Evolutionary conservation across 345 rosid species (phyloP), one percentile per base, ranked within the genome.

Genomic region (Brassica juncea): DNA sequence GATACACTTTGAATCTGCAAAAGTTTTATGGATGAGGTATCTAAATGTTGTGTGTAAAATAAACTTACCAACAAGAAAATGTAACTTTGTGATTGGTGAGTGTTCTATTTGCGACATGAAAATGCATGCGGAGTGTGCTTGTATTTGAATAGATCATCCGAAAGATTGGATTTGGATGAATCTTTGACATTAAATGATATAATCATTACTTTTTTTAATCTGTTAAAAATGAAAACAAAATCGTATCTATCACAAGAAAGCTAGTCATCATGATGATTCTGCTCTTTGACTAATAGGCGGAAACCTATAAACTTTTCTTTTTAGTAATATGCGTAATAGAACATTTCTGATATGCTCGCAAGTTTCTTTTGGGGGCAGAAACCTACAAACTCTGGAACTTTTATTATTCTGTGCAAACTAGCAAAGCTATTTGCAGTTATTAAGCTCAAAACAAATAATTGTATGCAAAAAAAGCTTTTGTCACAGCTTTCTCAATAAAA

Each of bases 181-280:
- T 65, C 68, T 81, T 81, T 66, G 69, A 35, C 80, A 81, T 3
- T 81, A 58, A 80, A 75, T 81, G 72, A 37, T 16, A 68, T 68
- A 73, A 73, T 80, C 47, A 74, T 80, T 68, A 39, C 71, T 35
- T 16, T 11, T 2, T 12, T 15, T 14, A 42, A 14, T 39, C 59
- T 67, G 49, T 52, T 28, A 68, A 60, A 74, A 35, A 23, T 49
- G 28, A 52, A 73, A 15, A 47, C 25, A 5, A n/a, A 7, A 6
- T 60, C 42, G 78, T 79, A 67, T 79, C 65, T 34, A 57, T 78
- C 65, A 79, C 70, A 69, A 80, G 79, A 74, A 74, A 74, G 70
- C 71, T 62, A 63, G 75, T 60, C 70, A 80, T 80, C 15, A 66
- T 66, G 82, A 73, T 79, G 78, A 73, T 73, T 77, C 58, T 62